Percentiles rank a stretch among this genome's conserved stretches.
These are phyloP conservation scores for Leucocoprinus sp. DNA, from an alignment of 768 basidiomycete genomes.

Conservation along the genomic window DNA sequence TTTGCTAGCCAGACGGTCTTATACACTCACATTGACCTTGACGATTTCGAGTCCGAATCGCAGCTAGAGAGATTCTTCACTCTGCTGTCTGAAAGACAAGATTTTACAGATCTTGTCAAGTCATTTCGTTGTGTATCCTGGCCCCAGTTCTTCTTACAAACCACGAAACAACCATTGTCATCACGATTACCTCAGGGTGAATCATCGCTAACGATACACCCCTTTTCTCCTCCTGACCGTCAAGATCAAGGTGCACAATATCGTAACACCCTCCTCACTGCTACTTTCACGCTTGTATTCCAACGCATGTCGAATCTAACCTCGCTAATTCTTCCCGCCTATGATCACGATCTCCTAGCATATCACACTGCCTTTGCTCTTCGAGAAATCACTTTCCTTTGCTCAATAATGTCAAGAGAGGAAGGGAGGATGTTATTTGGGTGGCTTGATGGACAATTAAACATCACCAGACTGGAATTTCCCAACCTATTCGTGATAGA, in stretches of 20 bases:
- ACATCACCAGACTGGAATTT: constrained; percentile 31
- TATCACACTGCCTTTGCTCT: constrained; percentile 37
- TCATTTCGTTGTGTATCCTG: constrained; percentile 33
- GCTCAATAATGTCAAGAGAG: constrained; percentile 20
- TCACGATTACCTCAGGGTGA: background rate
- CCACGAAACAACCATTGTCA: background rate
- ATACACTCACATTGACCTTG: constrained; percentile 28
- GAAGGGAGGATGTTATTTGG: constrained; percentile 28
- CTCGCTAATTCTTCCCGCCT: constrained; percentile 32
- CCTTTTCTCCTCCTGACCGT: background rate
- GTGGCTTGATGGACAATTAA: constrained; percentile 36
- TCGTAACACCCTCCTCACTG: constrained; percentile 25
- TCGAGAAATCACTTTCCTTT: constrained; percentile 29
- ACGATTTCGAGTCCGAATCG: constrained; percentile 18
- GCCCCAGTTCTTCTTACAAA: constrained; percentile 30
- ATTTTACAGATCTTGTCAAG: constrained; percentile 32
- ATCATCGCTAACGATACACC: no score
- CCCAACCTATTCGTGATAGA: constrained; percentile 24
- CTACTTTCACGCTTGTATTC: constrained; percentile 35
- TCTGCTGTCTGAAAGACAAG: constrained; percentile 28
- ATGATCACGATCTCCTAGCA: constrained; percentile 33
- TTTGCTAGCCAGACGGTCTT: constrained; percentile 24
- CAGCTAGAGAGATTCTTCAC: constrained; percentile 29
- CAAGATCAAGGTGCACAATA: constrained; percentile 15
- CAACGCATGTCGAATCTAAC: constrained; percentile 38